Conservation (phyloP, 2,329 filamentous ascomycete species). For the Talaromyces verruculosus region DNA sequence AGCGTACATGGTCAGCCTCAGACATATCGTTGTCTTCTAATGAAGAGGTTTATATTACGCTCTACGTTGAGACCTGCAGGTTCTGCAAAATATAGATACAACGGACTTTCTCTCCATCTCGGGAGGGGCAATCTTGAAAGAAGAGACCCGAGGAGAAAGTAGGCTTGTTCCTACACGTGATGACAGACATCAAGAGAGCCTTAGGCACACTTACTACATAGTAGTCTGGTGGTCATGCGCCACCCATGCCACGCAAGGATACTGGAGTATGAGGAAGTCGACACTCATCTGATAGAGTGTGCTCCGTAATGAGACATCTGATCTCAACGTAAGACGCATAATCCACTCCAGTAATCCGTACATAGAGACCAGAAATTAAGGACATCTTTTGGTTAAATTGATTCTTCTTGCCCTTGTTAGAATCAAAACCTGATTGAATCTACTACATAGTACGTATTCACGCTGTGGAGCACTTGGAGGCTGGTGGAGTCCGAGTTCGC, state of each 20-base stretch:
- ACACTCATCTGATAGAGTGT: not conserved
- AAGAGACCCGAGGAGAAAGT: not conserved
- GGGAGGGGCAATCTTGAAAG: not conserved
- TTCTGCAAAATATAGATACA: not conserved
- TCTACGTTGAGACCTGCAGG: not conserved
- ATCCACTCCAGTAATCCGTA: not conserved
- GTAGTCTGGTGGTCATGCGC: not conserved
- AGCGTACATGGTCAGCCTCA: not conserved
- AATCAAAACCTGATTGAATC: not conserved
- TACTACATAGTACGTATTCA: not conserved
- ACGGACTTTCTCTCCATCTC: not conserved
- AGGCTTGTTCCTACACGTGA: not conserved
- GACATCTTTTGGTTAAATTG: not conserved
- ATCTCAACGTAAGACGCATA: not conserved
- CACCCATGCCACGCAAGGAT: not conserved
- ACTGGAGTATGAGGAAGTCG: not conserved
- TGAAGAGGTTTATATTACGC: not conserved
- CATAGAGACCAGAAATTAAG: not conserved
- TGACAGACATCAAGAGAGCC: not conserved
- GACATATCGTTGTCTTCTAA: not conserved
- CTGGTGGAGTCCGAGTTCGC: slow-evolving; percentile 10
- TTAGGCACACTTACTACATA: slow-evolving; percentile 2
- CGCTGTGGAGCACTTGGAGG: not conserved
- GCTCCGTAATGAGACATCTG: not conserved
- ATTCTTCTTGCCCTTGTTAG: not conserved